Evolutionary conservation across 2,329 filamentous ascomycete genomes (phyloP).

Genomic region (Cladophialophora bantiana): DNA sequence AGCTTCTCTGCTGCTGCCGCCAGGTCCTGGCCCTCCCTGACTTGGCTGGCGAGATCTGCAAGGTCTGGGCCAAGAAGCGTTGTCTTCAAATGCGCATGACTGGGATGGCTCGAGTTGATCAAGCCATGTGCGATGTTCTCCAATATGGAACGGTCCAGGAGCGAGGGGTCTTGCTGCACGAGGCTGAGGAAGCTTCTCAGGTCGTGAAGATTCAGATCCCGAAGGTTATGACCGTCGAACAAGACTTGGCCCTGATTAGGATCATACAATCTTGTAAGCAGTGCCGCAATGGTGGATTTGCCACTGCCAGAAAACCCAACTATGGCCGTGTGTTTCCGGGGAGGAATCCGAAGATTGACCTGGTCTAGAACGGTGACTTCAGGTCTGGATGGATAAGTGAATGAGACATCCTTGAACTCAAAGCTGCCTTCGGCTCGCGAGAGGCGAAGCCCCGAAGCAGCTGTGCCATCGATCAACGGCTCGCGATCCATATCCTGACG

Average conservation of each 20-base stretch:
- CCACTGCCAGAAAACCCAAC: constrained; percentile 60
- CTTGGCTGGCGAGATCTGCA: constrained; percentile 9
- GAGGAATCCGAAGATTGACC: constrained; percentile 45
- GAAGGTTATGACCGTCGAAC: constrained; percentile 44
- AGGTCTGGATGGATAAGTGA: constrained; percentile 48
- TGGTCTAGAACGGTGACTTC: constrained; percentile 46
- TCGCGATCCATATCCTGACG: constrained; percentile 63
- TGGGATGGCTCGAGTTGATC: constrained; percentile 45
- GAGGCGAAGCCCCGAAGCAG: constrained; percentile 4
- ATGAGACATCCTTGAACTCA: constrained; percentile 46
- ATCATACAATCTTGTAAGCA: constrained; percentile 50
- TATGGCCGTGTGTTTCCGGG: constrained; percentile 51
- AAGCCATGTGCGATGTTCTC: constrained; percentile 63
- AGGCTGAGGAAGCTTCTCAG: constrained; percentile 48
- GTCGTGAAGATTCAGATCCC: constrained; percentile 45
- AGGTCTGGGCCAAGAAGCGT: constrained; percentile 35
- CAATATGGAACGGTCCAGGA: constrained; percentile 60
- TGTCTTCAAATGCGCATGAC: constrained; percentile 41
- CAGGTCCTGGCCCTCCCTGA: constrained; percentile 24
- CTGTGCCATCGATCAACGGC: constrained; percentile 53
- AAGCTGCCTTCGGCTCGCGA: constrained; percentile 37
- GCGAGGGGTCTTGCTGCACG: constrained; percentile 60
- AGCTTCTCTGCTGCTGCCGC: constrained; percentile 17
- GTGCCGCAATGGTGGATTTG: constrained; percentile 56
- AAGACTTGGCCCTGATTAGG: constrained; percentile 44